Base-by-base conservation (phyloP, 2,329 filamentous ascomycete species). In the Chaetomiaceae sp. region DNA sequence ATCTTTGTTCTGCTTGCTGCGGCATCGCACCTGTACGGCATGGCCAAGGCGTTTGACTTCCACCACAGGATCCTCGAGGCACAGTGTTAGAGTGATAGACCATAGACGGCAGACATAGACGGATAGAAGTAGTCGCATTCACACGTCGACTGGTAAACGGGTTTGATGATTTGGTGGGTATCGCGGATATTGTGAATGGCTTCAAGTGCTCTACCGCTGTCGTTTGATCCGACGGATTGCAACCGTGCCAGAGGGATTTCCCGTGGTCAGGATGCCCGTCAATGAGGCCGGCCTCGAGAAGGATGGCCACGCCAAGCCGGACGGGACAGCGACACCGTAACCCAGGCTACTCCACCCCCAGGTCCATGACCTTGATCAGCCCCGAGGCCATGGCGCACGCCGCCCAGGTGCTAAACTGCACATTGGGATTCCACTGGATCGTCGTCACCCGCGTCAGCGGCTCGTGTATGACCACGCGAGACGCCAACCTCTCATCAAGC, bases 31-130 rank as follows among this genome's bases (percentile, higher is more conserved):
- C 75, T 97, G 55, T 84, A 84, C 48, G 91, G 89, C 45, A 79
- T 97, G 72, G 68, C 88, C 27, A 87, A 83, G 69, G 91, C 91
- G 4, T 96, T 96, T 71, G 89, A 96, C 70, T 86, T 88, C 66
- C 84, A 89, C 65, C 91, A 96, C 69, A 80, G 77, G 52, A 70
- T 77, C 34, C 71, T 77, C 67, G 80, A 77, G 14, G 76, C 75
- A 19, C 69, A 72, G 53, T 86, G 83, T 65, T 66, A 47, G 49
- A 20, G 63, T 1, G 11, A 33, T 38, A 20, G 20, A 51, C 12
- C 4, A 12, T 34, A 22, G 27, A 31, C 5, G 27, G 8, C 27
- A 12, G 27, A 12, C 27, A 27, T n/a, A 17, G 15, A 34, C 6
- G 27, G 17, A 54, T 51, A 47, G 46, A 46, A 29, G 34, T 19